Evolutionary conservation across 2,329 filamentous ascomycete species (phyloP).

Genomic region (Colletotrichum gigasporum): DNA sequence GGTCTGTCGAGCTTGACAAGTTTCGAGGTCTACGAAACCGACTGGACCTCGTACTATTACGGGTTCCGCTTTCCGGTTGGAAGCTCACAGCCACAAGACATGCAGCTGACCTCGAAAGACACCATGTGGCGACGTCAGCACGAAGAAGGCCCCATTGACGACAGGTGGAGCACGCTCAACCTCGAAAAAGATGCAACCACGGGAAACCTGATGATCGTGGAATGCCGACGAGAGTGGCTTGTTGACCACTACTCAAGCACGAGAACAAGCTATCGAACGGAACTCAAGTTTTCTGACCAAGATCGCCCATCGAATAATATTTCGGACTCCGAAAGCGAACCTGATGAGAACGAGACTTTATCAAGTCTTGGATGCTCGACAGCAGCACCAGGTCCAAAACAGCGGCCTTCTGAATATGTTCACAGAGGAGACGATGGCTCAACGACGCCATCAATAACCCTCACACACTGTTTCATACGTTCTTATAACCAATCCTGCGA

Average conservation of each 20-base stretch:
- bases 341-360: neutral
- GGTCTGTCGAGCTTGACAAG: conserved; percentile 73
- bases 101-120: conserved; percentile 52
- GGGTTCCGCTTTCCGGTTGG: conserved; percentile 70
- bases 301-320: conserved; percentile 22
- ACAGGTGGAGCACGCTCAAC: conserved; percentile 76
- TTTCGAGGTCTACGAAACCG: conserved; percentile 69
- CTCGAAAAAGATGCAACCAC: conserved; percentile 69
- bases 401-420: conserved; percentile 47
- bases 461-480: conserved; percentile 63
- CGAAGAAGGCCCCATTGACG: conserved; percentile 76
- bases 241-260: conserved; percentile 61
- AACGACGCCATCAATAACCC: conserved; percentile 53
- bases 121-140: conserved; percentile 73
- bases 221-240: conserved; percentile 76
- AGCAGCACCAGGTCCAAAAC: neutral
- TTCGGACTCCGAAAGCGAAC: neutral
- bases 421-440: conserved; percentile 59
- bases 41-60: conserved; percentile 76
- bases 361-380: neutral
- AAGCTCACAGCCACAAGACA: conserved; percentile 46
- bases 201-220: conserved; percentile 68
- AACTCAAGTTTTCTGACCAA: conserved; percentile 52
- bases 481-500: conserved; percentile 62
- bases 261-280: conserved; percentile 72